Percentiles rank a stretch among this genome's conserved stretches.
Conservation (phyloP, 805 yeast species). For the Candida silvicultrix region DNA sequence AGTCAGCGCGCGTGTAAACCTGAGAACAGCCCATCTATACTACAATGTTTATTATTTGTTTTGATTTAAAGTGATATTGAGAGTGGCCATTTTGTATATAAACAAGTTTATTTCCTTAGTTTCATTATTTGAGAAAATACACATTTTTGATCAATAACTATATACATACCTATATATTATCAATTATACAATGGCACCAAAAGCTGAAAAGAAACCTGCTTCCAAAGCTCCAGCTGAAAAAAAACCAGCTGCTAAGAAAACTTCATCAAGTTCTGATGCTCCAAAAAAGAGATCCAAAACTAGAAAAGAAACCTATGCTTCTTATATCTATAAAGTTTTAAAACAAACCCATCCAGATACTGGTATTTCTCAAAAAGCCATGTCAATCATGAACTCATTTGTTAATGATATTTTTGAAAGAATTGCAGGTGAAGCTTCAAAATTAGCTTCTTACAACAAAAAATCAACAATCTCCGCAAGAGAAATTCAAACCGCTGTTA, state of each 20-base stretch:
- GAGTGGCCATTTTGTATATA: conserved; percentile 3
- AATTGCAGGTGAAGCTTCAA: conserved; percentile 96
- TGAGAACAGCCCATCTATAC: background rate
- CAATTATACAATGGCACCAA: conserved; percentile 50
- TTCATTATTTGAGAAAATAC: background rate
- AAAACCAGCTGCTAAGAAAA: conserved; percentile 90
- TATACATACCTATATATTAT: no score
- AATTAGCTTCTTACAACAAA: conserved; percentile 98
- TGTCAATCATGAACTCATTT: conserved; percentile 97
- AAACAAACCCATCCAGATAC: conserved; percentile 99
- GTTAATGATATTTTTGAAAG: conserved; percentile 98
- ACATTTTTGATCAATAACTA: no score
- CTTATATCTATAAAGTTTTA: conserved; percentile 95
- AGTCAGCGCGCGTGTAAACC: background rate
- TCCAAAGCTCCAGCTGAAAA: conserved; percentile 97
- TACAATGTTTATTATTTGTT: no score
- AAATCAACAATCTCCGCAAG: conserved; percentile 97
- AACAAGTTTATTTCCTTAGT: conserved; percentile 11
- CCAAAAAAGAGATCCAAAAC: conserved; percentile 90
- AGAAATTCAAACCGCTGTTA: conserved; percentile 98
- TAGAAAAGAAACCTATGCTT: conserved; percentile 96
- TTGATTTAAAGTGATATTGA: no score
- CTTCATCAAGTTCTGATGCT: conserved; percentile 71
- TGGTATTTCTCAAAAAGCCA: conserved; percentile 97
- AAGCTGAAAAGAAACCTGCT: conserved; percentile 62